Base-by-base conservation (phyloP, 192 early-diverging fungal species). In the Backusella liffmaniae region DNA sequence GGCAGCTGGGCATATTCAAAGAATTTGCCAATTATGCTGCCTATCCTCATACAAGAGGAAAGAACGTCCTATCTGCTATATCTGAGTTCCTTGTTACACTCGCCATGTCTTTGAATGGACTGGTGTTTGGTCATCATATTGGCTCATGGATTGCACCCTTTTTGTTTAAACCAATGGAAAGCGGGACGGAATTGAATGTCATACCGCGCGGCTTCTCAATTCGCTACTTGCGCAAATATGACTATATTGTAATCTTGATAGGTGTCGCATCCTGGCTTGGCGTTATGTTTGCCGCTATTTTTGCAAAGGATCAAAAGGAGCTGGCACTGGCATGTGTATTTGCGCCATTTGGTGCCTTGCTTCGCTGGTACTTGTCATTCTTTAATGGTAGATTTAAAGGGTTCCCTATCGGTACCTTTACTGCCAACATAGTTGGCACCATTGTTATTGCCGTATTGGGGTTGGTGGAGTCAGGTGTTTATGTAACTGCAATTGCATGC, bases 1-100 rank as follows among this genome's bases (percentile, higher is more conserved):
- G 92, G 92, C 88, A 88, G 70, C 75, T 93, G 39, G 85, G 76
- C 5, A 83, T 88, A 3, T 91, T 89, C 70, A 34, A 78, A 41
- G 82, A 80, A 35, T 74, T 88, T 36, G 73, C 83, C 37, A 86
- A 87, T 71, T 73, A 79, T 1, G 1, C 56, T 66, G 77, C 39
- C 18, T 39, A 71, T 36, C 6, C 42, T 29, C 81, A 80, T 18
- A 68, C 70, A 21, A 77, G 42, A 13, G 67, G 82, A 7, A 77
- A 89, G 26, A 86, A 88, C 76, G 83, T 88, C 5, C 66, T 88
- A 0, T 84, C 84, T 13, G 86, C 81, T 4, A 29, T 90, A 15
- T 66, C 84, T 4, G 71, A 86, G 30, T 35, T 88, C 12, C 66
- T 80, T 36, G 83, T 88, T 4, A 90, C 87, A 7, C 32, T 90